phyloP scores from a whole-genome alignment of 495 filamentous ascomycete genomes.

The Letharia columbiana region DNA sequence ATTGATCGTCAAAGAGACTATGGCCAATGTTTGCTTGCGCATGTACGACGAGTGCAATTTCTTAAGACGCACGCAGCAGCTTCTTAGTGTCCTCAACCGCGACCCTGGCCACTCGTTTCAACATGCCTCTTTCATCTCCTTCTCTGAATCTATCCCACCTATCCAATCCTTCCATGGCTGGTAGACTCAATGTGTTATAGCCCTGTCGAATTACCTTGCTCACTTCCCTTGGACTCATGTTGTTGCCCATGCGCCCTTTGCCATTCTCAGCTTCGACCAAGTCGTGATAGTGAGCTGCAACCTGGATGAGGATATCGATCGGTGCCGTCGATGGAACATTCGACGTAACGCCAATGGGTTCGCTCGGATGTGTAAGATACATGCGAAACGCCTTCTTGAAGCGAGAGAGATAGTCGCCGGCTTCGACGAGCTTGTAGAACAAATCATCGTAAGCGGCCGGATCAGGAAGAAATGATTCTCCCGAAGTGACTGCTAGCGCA shows the following conservation, averaged over 20 bases:
- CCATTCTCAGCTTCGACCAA: conserved; percentile 59
- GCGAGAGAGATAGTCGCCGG: conserved; percentile 71
- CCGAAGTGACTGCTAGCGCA: conserved; percentile 74
- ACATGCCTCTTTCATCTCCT: conserved; percentile 62
- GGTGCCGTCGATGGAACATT: conserved; percentile 39
- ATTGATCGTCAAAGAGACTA: background rate
- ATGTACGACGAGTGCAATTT: background rate
- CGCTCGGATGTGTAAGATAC: conserved; percentile 20
- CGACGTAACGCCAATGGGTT: conserved; percentile 16
- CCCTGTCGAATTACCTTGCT: conserved; percentile 88
- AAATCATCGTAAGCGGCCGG: conserved; percentile 86
- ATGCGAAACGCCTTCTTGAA: conserved; percentile 65
- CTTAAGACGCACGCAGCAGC: conserved; percentile 8
- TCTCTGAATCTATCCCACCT: conserved; percentile 59
- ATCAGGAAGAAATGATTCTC: conserved; percentile 88
- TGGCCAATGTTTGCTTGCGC: background rate
- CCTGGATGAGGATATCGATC: conserved; percentile 74
- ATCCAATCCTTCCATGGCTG: conserved; percentile 73
- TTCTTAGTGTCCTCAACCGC: conserved; percentile 48
- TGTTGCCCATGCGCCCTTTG: conserved; percentile 40
- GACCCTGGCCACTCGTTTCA: conserved; percentile 78
- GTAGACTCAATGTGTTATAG: conserved; percentile 85
- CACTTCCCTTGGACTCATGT: conserved; percentile 75
- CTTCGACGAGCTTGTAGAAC: conserved; percentile 96
- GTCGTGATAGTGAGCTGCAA: conserved; percentile 78